Conservation (phyloP, 768 basidiomycete species). For the Amanita polypyramis region DNA sequence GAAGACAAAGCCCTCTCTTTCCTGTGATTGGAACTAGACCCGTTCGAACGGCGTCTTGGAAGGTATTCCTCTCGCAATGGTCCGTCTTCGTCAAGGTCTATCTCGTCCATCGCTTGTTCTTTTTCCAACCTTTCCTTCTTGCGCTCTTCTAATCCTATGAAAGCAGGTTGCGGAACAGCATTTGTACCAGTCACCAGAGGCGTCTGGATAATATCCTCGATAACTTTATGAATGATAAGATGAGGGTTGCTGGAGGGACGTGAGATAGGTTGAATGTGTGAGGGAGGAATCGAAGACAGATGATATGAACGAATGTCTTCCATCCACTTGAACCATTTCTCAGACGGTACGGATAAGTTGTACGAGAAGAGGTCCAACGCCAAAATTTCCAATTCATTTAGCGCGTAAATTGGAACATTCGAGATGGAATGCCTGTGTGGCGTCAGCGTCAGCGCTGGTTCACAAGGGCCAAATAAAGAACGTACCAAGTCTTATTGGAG, state of each 20-base stretch:
- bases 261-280: constrained; percentile 65
- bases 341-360: constrained; percentile 55
- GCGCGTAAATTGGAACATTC: constrained; percentile 53
- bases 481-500: constrained; percentile 83
- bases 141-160: constrained; percentile 62
- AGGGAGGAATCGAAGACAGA: constrained; percentile 44
- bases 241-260: constrained; percentile 67
- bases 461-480: constrained; percentile 4
- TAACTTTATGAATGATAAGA: constrained; percentile 52
- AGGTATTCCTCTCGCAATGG: constrained; percentile 75
- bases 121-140: constrained; percentile 40
- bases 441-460: constrained; percentile 8
- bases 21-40: constrained; percentile 8
- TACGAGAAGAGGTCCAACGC: constrained; percentile 62
- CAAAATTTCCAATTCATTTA: constrained; percentile 65
- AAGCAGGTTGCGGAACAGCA: constrained; percentile 49
- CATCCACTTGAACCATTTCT: constrained; percentile 67
- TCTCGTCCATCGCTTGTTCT: constrained; percentile 42
- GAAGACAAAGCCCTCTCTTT: constrained; percentile 10
- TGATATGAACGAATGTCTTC: constrained; percentile 56
- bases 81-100: constrained; percentile 77
- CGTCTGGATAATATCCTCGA: constrained; percentile 59
- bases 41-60: constrained; percentile 52
- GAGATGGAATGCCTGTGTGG: constrained; percentile 67
- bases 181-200: constrained; percentile 22